Evolutionary conservation across 2,329 filamentous ascomycete genomes (phyloP), one percentile per base, ranked within the genome.

Genomic region (Rhinocladiella mackenziei): DNA sequence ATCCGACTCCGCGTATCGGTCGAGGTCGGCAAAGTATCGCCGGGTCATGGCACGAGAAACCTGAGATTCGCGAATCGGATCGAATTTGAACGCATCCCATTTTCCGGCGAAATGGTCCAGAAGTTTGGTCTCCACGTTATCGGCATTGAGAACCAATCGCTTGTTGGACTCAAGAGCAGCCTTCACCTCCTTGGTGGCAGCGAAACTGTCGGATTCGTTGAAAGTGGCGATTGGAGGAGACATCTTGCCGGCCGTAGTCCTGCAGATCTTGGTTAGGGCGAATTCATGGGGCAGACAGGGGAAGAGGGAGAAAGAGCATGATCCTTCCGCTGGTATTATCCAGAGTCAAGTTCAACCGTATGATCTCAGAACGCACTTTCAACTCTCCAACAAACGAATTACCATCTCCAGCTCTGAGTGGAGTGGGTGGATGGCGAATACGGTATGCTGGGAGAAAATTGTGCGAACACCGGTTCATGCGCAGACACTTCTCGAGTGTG

Each of bases 321-420:
- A 92, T 94, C 84, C 89, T 94, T 92, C 89, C 89, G 89, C 89
- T 89, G 85, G 87, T 87, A 92, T 92, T 91, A 91, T 89, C 87
- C 85, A 87, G 86, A 89, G 91, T 86, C 91, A 91, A 86, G 91
- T 88, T 72, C 75, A 74, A 83, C 87, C 86, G 86, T 92, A 84
- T 92, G 81, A 81, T 92, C 85, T 91, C 83, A 87, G 79, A 75
- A 71, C 72, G 67, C 47, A 45, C 35, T 42, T 26, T 28, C 45
- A 40, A 29, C 31, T 40, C 13, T 40, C 48, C 37, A 56, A 55
- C 40, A 54, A 25, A 8, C 2, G 43, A 31, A 15, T 15, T 9
- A 31, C 45, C 45, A 48, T 52, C 45, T 52, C 50, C 50, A 46
- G 56, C 55, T 26, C 43, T 17, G 19, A 23, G 23, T 19, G 31